Conservation (phyloP, 1,284 basidiomycete species). For the Gymnopus androsaceus region DNA sequence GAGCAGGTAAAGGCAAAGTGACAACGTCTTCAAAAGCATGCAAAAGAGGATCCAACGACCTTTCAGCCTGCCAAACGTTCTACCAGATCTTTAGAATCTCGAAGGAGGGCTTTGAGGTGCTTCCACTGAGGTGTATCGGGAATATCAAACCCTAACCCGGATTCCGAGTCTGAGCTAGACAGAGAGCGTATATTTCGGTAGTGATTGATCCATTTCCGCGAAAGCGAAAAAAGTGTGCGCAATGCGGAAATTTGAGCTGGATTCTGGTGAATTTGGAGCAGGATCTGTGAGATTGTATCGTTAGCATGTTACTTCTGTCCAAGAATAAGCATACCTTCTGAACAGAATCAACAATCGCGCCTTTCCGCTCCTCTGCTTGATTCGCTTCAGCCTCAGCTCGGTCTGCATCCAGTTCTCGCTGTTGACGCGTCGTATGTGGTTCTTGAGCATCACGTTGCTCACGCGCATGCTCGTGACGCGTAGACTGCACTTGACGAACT, state of each 20-base stretch:
- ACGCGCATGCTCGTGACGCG: background rate
- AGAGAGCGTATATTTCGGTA: background rate
- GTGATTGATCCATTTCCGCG: background rate
- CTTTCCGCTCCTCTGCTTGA: background rate
- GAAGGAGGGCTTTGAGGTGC: background rate
- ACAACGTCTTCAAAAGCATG: background rate
- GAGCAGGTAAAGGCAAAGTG: background rate
- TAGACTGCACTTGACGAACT: background rate
- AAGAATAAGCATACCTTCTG: background rate
- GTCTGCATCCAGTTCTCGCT: background rate
- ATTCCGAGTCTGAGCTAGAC: background rate
- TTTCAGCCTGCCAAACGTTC: background rate
- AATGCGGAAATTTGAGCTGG: background rate
- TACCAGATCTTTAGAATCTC: background rate
- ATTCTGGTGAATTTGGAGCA: background rate
- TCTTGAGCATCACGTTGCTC: background rate
- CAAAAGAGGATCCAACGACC: background rate
- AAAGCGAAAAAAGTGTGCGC: background rate
- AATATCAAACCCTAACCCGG: background rate
- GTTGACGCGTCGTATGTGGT: background rate
- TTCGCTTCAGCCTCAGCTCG: background rate
- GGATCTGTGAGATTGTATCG: background rate
- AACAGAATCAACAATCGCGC: background rate
- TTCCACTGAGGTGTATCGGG: background rate
- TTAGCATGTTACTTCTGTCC: background rate